Evolutionary conservation across 2,329 filamentous ascomycete genomes (phyloP), one percentile per base, ranked within the genome.

Genomic region (Davidsoniella neocaledoniae): DNA sequence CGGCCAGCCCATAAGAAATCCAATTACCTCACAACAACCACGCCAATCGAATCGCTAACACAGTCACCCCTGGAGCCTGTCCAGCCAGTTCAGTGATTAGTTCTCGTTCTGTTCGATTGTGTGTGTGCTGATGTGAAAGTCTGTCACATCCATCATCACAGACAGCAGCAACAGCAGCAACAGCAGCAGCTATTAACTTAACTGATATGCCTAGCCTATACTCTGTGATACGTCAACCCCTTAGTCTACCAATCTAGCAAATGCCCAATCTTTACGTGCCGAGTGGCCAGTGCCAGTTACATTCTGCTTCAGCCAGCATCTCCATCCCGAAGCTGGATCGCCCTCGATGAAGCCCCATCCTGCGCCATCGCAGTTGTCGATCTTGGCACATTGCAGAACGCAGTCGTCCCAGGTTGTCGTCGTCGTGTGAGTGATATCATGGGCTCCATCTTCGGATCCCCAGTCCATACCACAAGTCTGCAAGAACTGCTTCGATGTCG

Each of bases 401-500:
- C 69, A 71, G 21, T 64, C 66, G 49, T 66, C 59, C 58, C 68
- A 63, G 50, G 56, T 68, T 45, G 60, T 57, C 1, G 65, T 67
- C 51, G 58, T 59, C 19, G 66, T 60, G 43, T 58, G 60, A 14
- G 55, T 60, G 37, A 67, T 57, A 51, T 66, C 64, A 14, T 56
- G 56, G 37, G 65, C 64, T n/a, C 58, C 57, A 16, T 54, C 56
- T 2, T 51, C 53, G n/a, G 63, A 62, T 53, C 59, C 63, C 56
- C 67, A 70, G 57, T 73, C 69, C 49, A 70, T 56, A 26, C 67
- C 69, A 57, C 69, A 72, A 16, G 67, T 48, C 5, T 66, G 68
- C 19, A 65, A 55, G 59, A 72, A 73, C 7, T 52, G 57, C 53
- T 64, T 66, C 6, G 62, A 56, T 3, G 66, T 66, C 7, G 62